Conservation (phyloP, 139 green algal genomes). For the Picochlorum sp. region DNA sequence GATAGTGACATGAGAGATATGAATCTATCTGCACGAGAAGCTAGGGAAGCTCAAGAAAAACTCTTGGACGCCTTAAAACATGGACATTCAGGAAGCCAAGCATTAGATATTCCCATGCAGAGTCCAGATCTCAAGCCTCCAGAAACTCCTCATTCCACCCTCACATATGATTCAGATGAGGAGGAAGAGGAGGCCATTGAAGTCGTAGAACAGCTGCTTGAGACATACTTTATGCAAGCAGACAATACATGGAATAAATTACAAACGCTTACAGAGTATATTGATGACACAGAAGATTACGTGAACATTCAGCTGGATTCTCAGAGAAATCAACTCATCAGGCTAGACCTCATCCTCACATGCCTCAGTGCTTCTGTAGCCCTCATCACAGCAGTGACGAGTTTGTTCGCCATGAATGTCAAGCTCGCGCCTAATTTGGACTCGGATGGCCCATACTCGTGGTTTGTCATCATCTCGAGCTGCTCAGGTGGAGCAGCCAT, state of each 20-base stretch:
- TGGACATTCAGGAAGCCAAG: not conserved
- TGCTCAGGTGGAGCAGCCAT: constrained; percentile 7
- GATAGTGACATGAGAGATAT: constrained; percentile 54
- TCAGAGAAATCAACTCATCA: constrained; percentile 73
- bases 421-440: constrained; percentile 6
- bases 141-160: constrained; percentile 2
- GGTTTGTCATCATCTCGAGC: constrained; percentile 20
- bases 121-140: constrained; percentile 3
- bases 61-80: not conserved
- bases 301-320: constrained; percentile 90
- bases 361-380: constrained; percentile 63
- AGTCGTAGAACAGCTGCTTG: constrained; percentile 68
- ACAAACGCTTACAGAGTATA: constrained; percentile 77
- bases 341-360: constrained; percentile 78
- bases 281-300: constrained; percentile 94
- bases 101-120: constrained; percentile 9
- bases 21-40: constrained; percentile 41
- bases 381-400: constrained; percentile 57
- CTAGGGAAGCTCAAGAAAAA: constrained; percentile 5
- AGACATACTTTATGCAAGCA: constrained; percentile 56
- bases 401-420: constrained; percentile 97
- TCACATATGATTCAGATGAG: constrained; percentile 6
- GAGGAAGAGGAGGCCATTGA: constrained; percentile 42
- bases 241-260: constrained; percentile 64
- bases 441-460: constrained; percentile 15